phyloP scores from a whole-genome alignment of 257 asterid genomes.

The Paraleonurus japonicus region DNA sequence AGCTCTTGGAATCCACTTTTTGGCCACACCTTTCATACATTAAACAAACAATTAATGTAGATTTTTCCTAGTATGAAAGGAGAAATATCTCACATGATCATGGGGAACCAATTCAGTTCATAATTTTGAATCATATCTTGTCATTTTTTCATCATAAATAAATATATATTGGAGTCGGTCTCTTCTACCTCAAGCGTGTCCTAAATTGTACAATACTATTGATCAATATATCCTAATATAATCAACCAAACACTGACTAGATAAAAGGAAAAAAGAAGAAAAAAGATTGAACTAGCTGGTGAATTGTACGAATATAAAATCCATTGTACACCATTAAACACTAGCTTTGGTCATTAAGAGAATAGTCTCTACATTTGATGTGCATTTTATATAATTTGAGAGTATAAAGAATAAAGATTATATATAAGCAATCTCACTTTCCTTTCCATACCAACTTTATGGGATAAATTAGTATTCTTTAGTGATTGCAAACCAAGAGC shows the following conservation, averaged over 20 bases:
- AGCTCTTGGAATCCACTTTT: neutral
- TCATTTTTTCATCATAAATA: too few relatives aligned
- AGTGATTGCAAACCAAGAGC: neutral
- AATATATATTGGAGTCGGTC: too few relatives aligned
- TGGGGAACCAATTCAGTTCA: neutral
- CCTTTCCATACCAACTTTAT: neutral
- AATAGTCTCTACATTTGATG: neutral
- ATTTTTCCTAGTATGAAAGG: neutral
- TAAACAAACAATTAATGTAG: neutral
- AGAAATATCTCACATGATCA: neutral
- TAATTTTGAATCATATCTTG: neutral
- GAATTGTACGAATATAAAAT: neutral
- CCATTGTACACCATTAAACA: neutral
- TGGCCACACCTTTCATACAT: neutral
- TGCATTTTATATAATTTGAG: neutral
- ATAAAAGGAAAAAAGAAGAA: too few relatives aligned
- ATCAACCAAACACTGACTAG: too few relatives aligned
- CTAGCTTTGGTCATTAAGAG: neutral
- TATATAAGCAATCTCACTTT: neutral
- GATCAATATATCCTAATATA: too few relatives aligned
- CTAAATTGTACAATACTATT: too few relatives aligned
- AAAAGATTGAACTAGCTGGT: neutral
- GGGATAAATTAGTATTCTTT: neutral
- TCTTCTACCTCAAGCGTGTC: too few relatives aligned
- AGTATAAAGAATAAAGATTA: neutral